Conservation (phyloP, 2,329 filamentous ascomycete genomes). For the Alternaria arbusti region DNA sequence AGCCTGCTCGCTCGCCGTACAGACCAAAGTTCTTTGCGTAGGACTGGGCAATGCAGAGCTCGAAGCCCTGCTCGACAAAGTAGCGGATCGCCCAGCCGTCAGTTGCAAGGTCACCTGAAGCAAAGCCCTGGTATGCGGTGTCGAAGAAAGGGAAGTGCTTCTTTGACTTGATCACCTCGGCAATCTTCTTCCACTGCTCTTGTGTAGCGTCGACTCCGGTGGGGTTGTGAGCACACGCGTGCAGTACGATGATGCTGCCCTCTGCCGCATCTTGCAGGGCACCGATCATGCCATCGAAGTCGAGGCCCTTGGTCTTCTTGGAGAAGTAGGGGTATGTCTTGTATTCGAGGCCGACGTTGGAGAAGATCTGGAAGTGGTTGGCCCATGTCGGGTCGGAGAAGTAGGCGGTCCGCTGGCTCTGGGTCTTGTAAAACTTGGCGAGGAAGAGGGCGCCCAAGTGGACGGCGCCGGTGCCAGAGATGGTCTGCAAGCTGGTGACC, state of each 20-base stretch:
- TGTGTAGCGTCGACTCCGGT: constrained; percentile 94
- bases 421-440: constrained; percentile 78
- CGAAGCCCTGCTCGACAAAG: constrained; percentile 92
- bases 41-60: constrained; percentile 60
- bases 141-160: constrained; percentile 98
- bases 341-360: constrained; percentile 80
- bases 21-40: constrained; percentile 72
- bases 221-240: constrained; percentile 97
- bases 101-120: constrained; percentile 82
- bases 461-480: constrained; percentile 95
- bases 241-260: constrained; percentile 85
- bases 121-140: constrained; percentile 96
- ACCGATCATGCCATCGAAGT: constrained; percentile 86
- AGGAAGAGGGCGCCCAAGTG: constrained; percentile 95
- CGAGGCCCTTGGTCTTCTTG: constrained; percentile 84
- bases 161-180: constrained; percentile 74
- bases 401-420: constrained; percentile 77
- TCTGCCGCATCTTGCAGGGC: constrained; percentile 73
- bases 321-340: constrained; percentile 94
- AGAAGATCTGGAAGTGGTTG: constrained; percentile 99
- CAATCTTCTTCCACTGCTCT: constrained; percentile 93
- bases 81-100: constrained; percentile 94
- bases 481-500: constrained; percentile 84
- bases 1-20: constrained; percentile 94
- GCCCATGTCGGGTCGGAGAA: constrained; percentile 96